Evolutionary conservation across 2,329 filamentous ascomycete species (phyloP).

Genomic region (Botrytis hyacinthi): DNA sequence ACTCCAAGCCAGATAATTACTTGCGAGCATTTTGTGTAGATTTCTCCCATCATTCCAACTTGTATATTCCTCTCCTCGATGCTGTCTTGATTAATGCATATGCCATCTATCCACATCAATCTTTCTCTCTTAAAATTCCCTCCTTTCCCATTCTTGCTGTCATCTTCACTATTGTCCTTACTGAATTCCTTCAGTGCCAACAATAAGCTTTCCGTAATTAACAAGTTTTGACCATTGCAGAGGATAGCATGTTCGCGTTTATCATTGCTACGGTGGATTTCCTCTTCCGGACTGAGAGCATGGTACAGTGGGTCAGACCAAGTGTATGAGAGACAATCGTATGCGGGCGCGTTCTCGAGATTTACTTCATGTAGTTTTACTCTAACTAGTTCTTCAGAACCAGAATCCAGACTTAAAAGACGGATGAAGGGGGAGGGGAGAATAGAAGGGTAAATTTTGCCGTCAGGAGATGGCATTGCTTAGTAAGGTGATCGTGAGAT

Average conservation of each 20-base stretch:
- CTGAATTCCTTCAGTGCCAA: constrained; percentile 2
- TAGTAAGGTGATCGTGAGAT: background rate
- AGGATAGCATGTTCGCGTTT: background rate
- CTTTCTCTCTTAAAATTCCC: background rate
- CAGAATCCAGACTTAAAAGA: constrained; percentile 9
- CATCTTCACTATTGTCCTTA: background rate
- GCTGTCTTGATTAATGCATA: constrained; percentile 26
- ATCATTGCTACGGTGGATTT: background rate
- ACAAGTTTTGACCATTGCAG: background rate
- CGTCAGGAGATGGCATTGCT: background rate
- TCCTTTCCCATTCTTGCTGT: background rate
- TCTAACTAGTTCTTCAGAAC: background rate
- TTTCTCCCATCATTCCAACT: constrained; percentile 23
- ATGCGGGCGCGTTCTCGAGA: background rate
- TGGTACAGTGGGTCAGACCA: constrained; percentile 21
- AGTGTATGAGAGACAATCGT: constrained; percentile 22
- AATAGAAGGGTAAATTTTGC: background rate
- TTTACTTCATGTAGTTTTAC: constrained; percentile 9
- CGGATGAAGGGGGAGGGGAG: constrained; percentile 9
- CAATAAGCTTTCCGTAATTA: constrained; percentile 2
- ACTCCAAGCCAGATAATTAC: constrained; percentile 25
- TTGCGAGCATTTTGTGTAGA: constrained; percentile 19
- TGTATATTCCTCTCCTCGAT: constrained; percentile 19
- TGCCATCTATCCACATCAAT: constrained; percentile 25
- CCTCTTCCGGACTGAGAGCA: background rate